These are phyloP conservation scores for Hypericum androsaemum DNA, from an alignment of 345 rosid genomes.

Conservation along the genomic window DNA sequence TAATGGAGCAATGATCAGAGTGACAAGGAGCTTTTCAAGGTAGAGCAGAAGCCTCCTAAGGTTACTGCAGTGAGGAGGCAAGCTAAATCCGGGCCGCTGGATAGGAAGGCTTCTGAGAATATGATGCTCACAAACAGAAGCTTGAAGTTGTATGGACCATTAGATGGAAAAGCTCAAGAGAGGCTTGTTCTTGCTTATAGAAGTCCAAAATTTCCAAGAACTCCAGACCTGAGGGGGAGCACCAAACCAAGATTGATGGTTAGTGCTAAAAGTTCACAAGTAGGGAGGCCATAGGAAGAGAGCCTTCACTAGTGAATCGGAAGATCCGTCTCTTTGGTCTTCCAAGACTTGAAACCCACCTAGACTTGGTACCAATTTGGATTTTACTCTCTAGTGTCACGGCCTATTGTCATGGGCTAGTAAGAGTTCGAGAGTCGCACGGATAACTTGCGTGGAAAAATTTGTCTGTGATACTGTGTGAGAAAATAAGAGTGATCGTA, in stretches of 20 bases:
- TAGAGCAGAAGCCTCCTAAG: slow-evolving; percentile 24
- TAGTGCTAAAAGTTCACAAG: slow-evolving; percentile 31
- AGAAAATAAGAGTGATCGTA: too few species aligned
- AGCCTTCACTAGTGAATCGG: slow-evolving; percentile 13
- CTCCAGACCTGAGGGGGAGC: slow-evolving; percentile 30
- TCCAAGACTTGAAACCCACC: slow-evolving; percentile 72
- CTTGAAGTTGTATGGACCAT: slow-evolving; percentile 53
- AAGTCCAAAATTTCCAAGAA: slow-evolving; percentile 39
- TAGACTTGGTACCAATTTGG: too few species aligned
- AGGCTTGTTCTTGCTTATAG: slow-evolving; percentile 35
- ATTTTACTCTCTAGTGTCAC: too few species aligned
- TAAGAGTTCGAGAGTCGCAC: too few species aligned
- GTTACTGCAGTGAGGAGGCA: slow-evolving; percentile 22
- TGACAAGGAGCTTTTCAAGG: slow-evolving; percentile 22
- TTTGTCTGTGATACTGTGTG: not conserved
- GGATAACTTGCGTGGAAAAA: not conserved
- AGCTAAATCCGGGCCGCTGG: slow-evolving; percentile 12
- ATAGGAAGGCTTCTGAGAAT: not conserved
- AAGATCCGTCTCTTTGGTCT: slow-evolving; percentile 52
- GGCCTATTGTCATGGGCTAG: too few species aligned
- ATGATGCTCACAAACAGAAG: slow-evolving; percentile 14
- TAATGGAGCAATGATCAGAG: slow-evolving; percentile 20
- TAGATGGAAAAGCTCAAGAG: slow-evolving; percentile 46
- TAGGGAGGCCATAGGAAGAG: slow-evolving; percentile 38
- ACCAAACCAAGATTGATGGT: slow-evolving; percentile 3